Conservation (phyloP, 2,329 filamentous ascomycete genomes). For the Aspergillus ustus region DNA sequence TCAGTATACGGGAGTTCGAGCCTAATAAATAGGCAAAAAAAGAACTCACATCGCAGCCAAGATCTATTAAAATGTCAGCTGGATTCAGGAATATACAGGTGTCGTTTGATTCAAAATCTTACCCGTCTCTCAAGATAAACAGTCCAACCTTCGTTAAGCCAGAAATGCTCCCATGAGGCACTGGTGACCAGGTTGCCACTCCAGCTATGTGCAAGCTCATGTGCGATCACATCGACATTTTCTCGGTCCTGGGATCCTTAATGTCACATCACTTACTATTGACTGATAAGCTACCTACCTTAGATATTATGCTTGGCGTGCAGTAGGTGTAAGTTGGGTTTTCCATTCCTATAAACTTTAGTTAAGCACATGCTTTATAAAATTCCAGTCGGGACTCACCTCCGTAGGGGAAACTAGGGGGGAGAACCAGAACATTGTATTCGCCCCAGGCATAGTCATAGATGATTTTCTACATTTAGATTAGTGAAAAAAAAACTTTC, state of each 20-base stretch:
- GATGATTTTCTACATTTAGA: constrained; percentile 58
- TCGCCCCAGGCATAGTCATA: constrained; percentile 93
- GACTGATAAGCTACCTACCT: constrained; percentile 46
- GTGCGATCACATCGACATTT: constrained; percentile 95
- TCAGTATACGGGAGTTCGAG: background rate
- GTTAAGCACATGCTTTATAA: background rate
- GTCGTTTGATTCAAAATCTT: constrained; percentile 20
- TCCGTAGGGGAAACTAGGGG: constrained; percentile 87
- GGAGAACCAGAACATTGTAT: constrained; percentile 91
- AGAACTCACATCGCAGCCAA: constrained; percentile 42
- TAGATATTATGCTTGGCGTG: constrained; percentile 91
- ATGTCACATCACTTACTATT: constrained; percentile 2
- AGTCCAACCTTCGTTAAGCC: constrained; percentile 83
- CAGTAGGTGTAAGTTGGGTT: constrained; percentile 95
- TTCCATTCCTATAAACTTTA: constrained; percentile 54
- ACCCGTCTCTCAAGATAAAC: constrained; percentile 85
- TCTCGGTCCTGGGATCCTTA: constrained; percentile 63
- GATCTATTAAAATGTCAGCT: constrained; percentile 37
- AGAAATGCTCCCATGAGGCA: constrained; percentile 59
- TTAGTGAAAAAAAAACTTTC: constrained; percentile 19
- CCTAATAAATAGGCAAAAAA: background rate
- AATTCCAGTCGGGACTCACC: constrained; percentile 45
- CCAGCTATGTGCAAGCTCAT: constrained; percentile 79
- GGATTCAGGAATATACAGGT: background rate
- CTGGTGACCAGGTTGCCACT: constrained; percentile 75